A percentile compares a stretch with the other conserved stretches of the same genome.
Evolutionary conservation across 2,329 filamentous ascomycete genomes (phyloP).

Genomic region (Trichoderma sp.): DNA sequence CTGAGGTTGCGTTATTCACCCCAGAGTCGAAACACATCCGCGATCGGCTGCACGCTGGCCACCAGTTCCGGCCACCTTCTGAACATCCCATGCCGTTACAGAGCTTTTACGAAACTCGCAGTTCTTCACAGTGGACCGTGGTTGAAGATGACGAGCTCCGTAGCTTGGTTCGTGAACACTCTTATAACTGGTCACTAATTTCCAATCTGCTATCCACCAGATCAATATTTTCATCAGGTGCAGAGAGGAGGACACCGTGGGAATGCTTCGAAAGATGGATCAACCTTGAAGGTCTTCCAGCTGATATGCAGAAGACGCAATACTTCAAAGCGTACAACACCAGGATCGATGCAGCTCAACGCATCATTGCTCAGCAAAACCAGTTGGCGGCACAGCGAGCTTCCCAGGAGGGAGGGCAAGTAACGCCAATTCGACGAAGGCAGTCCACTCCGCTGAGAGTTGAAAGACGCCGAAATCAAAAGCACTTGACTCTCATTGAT

Average conservation of each 20-base stretch:
- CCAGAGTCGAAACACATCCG: constrained; percentile 86
- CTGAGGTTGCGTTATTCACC: constrained; percentile 82
- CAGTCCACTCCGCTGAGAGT: constrained; percentile 81
- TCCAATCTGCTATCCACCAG: constrained; percentile 74
- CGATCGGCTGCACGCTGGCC: constrained; percentile 85
- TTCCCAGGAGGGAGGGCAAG: constrained; percentile 40
- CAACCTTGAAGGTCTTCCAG: constrained; percentile 82
- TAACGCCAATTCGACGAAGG: constrained; percentile 58
- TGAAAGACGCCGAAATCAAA: constrained; percentile 81
- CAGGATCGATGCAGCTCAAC: constrained; percentile 62
- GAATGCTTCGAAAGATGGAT: constrained; percentile 99
- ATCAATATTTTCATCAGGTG: constrained; percentile 78
- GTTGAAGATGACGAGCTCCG: constrained; percentile 90
- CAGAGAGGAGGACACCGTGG: constrained; percentile 92
- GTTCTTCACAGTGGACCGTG: constrained; percentile 87
- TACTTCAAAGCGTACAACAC: constrained; percentile 79
- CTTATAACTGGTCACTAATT: constrained; percentile 97
- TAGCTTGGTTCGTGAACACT: constrained; percentile 82
- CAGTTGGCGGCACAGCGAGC: constrained; percentile 55
- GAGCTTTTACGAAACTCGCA: constrained; percentile 84
- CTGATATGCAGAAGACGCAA: constrained; percentile 91
- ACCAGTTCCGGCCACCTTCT: constrained; percentile 89
- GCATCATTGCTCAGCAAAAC: constrained; percentile 55
- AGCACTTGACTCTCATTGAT: constrained; percentile 86
- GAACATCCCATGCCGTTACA: constrained; percentile 90